These are phyloP conservation scores for Penicillium palitans DNA, from an alignment of 2,329 filamentous ascomycete species.

Conservation along the genomic window DNA sequence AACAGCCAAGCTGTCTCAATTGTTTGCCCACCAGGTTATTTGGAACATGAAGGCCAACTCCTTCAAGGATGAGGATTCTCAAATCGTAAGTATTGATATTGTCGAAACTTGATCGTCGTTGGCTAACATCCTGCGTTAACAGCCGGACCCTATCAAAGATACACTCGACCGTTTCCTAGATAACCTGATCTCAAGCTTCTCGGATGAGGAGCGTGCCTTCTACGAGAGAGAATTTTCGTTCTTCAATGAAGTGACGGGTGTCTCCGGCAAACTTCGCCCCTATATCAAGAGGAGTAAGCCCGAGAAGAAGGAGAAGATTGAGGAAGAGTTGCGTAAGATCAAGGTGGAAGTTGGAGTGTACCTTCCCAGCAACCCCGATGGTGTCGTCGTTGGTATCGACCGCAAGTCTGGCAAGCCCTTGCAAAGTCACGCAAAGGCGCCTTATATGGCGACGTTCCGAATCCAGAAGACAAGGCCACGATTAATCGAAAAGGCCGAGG, in stretches of 20 bases:
- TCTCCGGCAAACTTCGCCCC: conserved; percentile 93
- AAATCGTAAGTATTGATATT: conserved; percentile 60
- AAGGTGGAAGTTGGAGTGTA: conserved; percentile 97
- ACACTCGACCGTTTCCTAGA: conserved; percentile 87
- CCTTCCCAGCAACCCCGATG: conserved; percentile 93
- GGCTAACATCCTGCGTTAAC: conserved; percentile 14
- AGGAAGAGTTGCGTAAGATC: conserved; percentile 96
- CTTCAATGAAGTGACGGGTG: conserved; percentile 92
- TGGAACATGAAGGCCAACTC: conserved; percentile 99
- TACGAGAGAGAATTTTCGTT: conserved; percentile 97
- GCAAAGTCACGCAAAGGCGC: conserved; percentile 96
- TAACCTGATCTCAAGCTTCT: conserved; percentile 80
- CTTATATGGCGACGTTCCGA: conserved; percentile 98
- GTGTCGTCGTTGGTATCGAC: conserved; percentile 95
- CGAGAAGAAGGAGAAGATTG: conserved; percentile 98
- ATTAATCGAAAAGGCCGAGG: conserved; percentile 28
- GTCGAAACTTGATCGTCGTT: background rate
- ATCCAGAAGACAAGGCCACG: conserved; percentile 71
- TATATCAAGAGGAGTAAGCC: conserved; percentile 89
- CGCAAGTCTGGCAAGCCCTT: conserved; percentile 96
- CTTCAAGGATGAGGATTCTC: conserved; percentile 93
- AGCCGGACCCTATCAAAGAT: conserved; percentile 90
- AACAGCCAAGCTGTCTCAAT: conserved; percentile 94
- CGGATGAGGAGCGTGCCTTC: conserved; percentile 74
- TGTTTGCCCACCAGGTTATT: conserved; percentile 98